Conservation (phyloP, 495 filamentous ascomycete species). For the Sporormia fimetaria region DNA sequence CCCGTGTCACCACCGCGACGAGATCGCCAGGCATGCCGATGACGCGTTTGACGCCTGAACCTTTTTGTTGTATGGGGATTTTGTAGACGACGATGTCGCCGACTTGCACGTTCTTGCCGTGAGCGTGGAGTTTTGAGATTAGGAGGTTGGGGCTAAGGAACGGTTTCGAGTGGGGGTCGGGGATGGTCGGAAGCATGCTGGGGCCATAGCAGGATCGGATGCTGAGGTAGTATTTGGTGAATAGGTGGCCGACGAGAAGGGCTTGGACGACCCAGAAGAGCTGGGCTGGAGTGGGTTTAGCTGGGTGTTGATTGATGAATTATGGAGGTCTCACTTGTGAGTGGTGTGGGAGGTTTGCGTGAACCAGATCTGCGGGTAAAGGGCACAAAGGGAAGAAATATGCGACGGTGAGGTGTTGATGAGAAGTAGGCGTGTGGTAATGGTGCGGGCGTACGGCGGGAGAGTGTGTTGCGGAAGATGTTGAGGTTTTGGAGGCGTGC, state of each 20-base stretch:
- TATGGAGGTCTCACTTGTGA: neutral
- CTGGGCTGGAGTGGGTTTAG: neutral
- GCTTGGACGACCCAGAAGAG: slow-evolving; percentile 5
- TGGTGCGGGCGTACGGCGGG: too few species aligned
- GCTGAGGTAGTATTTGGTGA: slow-evolving; percentile 23
- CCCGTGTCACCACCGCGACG: slow-evolving; percentile 57
- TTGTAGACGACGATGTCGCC: slow-evolving; percentile 74
- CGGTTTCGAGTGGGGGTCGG: neutral
- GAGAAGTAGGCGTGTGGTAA: too few species aligned
- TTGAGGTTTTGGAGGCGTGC: too few species aligned
- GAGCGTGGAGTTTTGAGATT: slow-evolving; percentile 49
- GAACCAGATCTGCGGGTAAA: neutral
- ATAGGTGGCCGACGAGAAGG: slow-evolving; percentile 21
- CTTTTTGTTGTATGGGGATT: slow-evolving; percentile 47
- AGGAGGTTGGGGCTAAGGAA: slow-evolving; percentile 17
- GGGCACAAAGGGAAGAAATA: neutral
- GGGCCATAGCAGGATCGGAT: slow-evolving; percentile 18
- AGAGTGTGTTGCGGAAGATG: too few species aligned
- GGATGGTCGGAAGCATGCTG: slow-evolving; percentile 31
- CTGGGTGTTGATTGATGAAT: neutral
- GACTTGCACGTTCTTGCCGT: slow-evolving; percentile 57
- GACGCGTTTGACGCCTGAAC: slow-evolving; percentile 60
- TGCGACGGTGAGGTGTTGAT: neutral
- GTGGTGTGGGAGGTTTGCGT: neutral
- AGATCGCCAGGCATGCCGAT: slow-evolving; percentile 85